phyloP scores from a whole-genome alignment of 1,284 basidiomycete genomes.

The Ganoderma resinaceum region DNA sequence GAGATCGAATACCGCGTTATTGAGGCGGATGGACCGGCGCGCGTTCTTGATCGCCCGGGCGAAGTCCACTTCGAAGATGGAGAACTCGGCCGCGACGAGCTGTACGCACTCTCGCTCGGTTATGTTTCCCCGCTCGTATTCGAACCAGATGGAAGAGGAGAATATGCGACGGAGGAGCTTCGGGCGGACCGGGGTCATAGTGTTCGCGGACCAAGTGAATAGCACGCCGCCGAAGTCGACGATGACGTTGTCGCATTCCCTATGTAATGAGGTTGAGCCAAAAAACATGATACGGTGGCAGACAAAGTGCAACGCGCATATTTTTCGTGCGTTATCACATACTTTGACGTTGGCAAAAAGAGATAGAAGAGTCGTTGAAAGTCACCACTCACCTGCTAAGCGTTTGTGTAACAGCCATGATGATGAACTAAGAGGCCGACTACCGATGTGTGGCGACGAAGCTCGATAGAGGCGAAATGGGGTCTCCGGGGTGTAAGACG shows the following conservation, averaged over 20 bases:
- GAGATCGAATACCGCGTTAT: conserved; percentile 50
- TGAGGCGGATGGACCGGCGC: conserved; percentile 48
- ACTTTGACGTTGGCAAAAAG: neutral
- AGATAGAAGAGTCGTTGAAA: no score
- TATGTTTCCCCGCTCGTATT: conserved; percentile 42
- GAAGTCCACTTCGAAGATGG: conserved; percentile 46
- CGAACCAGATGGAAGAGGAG: conserved; percentile 45
- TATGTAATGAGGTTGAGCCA: neutral
- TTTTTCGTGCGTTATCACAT: neutral
- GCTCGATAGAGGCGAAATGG: neutral
- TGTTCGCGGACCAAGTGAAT: conserved; percentile 58
- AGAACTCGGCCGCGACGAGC: conserved; percentile 46
- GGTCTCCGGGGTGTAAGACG: neutral
- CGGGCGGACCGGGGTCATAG: conserved; percentile 50
- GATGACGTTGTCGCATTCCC: conserved; percentile 43
- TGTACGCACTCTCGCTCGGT: conserved; percentile 51
- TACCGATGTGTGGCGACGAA: neutral
- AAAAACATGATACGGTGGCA: neutral
- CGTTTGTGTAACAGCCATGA: neutral
- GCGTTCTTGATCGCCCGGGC: conserved; percentile 48
- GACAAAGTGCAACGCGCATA: no score
- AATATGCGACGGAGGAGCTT: conserved; percentile 51
- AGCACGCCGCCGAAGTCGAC: conserved; percentile 63
- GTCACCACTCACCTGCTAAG: neutral
- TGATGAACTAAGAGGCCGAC: neutral